Percentiles rank a stretch among this genome's conserved stretches.
These are phyloP conservation scores for Mantamonas sphyraenae DNA, from an alignment of 78 protist genomes.

Conservation along the genomic window DNA sequence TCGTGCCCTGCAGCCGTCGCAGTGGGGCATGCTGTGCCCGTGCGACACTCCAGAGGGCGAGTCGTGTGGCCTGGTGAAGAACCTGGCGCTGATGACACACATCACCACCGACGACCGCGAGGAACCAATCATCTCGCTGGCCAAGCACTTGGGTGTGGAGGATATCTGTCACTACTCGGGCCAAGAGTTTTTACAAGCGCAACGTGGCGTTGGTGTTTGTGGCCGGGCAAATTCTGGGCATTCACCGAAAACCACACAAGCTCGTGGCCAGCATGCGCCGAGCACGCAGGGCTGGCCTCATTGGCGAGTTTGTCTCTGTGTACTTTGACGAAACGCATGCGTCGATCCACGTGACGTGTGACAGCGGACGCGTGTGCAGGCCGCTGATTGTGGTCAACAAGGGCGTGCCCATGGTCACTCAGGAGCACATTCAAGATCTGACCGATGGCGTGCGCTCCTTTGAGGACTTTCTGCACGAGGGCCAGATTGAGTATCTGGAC, in stretches of 20 bases:
- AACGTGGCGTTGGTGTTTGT: slow-evolving; percentile 61
- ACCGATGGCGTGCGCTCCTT: slow-evolving; percentile 43
- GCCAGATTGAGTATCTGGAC: slow-evolving; percentile 90
- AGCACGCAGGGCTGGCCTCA: too few species aligned
- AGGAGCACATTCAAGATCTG: slow-evolving; percentile 60
- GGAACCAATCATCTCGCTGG: slow-evolving; percentile 41
- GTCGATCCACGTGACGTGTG: slow-evolving; percentile 84
- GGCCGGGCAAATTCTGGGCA: slow-evolving; percentile 90
- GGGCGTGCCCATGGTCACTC: slow-evolving; percentile 51
- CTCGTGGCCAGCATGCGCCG: slow-evolving; percentile 53
- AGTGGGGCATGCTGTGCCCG: slow-evolving; percentile 99
- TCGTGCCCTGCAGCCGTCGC: slow-evolving; percentile 89
- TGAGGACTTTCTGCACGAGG: slow-evolving; percentile 39
- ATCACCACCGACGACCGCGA: slow-evolving; percentile 88
- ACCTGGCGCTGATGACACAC: slow-evolving; percentile 93
- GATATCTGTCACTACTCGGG: slow-evolving; percentile 43
- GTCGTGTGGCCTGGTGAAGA: slow-evolving; percentile 98
- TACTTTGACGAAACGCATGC: slow-evolving; percentile 39
- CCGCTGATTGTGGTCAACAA: slow-evolving; percentile 93
- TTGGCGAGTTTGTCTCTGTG: slow-evolving; percentile 78
- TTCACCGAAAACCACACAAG: slow-evolving; percentile 74
- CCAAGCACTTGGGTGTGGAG: slow-evolving; percentile 83
- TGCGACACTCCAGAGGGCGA: slow-evolving; percentile 99
- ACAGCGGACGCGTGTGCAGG: slow-evolving; percentile 98
- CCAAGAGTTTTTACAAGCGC: slow-evolving; percentile 43